Percentiles rank a stretch among this genome's conserved stretches.
Conservation (phyloP, 352 stramenopile genomes). For the Globisporangium splendens region DNA sequence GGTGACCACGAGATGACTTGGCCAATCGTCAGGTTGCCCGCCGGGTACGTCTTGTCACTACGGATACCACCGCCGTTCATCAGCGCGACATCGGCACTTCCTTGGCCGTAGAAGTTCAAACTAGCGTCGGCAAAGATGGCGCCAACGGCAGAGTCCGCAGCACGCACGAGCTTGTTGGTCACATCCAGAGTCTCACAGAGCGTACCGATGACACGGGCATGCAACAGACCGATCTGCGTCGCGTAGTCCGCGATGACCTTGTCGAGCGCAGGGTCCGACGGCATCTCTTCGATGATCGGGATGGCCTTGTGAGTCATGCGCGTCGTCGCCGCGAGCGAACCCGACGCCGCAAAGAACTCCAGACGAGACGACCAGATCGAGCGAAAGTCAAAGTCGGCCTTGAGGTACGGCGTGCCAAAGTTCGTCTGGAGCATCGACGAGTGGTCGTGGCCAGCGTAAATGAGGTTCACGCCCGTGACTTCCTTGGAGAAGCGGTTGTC, state of each 20-base stretch:
- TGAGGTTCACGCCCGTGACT: conserved; percentile 43
- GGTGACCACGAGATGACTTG: conserved; percentile 22
- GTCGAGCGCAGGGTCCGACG: conserved; percentile 45
- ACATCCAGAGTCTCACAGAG: conserved; percentile 14
- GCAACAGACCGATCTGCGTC: conserved; percentile 21
- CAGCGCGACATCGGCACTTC: conserved; percentile 12
- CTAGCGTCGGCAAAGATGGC: conserved; percentile 9
- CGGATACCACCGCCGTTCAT: conserved; percentile 25
- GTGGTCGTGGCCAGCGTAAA: conserved; percentile 69
- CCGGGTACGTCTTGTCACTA: conserved; percentile 16
- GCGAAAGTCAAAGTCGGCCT: too few species aligned
- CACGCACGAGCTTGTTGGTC: conserved; percentile 9
- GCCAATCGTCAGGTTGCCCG: conserved; percentile 14
- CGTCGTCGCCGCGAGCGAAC: conserved; percentile 19
- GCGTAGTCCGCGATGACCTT: conserved; percentile 46
- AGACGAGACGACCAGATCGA: conserved; percentile 23
- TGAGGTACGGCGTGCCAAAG: conserved; percentile 27
- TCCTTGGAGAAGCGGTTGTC: conserved; percentile 52
- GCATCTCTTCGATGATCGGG: conserved; percentile 55
- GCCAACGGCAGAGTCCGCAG: conserved; percentile 11
- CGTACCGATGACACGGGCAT: not conserved
- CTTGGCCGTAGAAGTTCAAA: conserved; percentile 12
- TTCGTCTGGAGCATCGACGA: conserved; percentile 63
- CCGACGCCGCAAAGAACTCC: conserved; percentile 37
- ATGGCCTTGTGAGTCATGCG: conserved; percentile 52